Base-by-base conservation (phyloP, 108 stramenopile species). In the Aurantiochytrium sp. region DNA sequence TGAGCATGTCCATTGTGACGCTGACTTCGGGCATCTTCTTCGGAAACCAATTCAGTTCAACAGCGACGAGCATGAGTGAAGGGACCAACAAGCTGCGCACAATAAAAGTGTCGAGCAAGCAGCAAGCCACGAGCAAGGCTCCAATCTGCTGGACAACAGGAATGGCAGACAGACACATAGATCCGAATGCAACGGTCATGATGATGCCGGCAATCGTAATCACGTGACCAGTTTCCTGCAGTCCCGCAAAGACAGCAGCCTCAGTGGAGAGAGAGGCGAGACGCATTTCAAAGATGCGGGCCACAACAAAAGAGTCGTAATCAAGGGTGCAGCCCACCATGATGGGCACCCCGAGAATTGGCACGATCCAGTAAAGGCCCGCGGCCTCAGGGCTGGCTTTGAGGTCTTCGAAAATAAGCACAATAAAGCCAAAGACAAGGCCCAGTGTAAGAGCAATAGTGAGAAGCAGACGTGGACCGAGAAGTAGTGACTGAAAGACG, bases 151-250 rank as follows among this genome's bases (percentile, higher is more conserved):
- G 76, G 45, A 83, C 51, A 23, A 83, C 76, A 8, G 76, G 76
- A 35, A 83, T 83, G 1, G 76, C 76, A 83, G 76, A 83, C 10
- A 53, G 49, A 83, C 45, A 53, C 76, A 83, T 83, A 0, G 76
- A 83, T 12, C 76, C 76, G 2, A 83, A 83, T 55, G 76, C 76
- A 23, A 83, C 76, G 6, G 76, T 83, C 76, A 83, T 83, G 76
- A 83, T 83, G 25, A 83, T 53, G 12, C 76, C 76, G 19, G 76
- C 76, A 83, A 83, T 83, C n/a, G 76, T 83, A 23, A 83, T 83
- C 16, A 83, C 76, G 51, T 83, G 76, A 16, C 76, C 76, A 45
- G 76, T 83, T 23, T 83, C 76, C 51, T 83, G 76, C 23, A 83
- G 76, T 19, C 76, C 76, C 8, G 76, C 76, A 28, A 83, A 83